These are phyloP conservation scores for Xylaria intraflava DNA, from an alignment of 495 filamentous ascomycete species.

Conservation along the genomic window DNA sequence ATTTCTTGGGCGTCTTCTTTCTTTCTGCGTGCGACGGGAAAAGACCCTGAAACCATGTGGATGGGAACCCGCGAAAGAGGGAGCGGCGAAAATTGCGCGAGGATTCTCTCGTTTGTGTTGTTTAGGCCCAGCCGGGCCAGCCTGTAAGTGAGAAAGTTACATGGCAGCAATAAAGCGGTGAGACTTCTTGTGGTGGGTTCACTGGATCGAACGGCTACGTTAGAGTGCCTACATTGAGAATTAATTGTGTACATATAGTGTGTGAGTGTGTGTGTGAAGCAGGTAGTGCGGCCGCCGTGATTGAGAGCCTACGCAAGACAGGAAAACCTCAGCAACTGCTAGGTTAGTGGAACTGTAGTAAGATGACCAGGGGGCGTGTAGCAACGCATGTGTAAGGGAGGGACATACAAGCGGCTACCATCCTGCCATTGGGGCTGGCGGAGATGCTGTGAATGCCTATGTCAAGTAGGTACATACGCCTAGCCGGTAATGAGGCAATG, in stretches of 20 bases:
- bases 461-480: no score
- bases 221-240: conserved; percentile 1
- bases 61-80: conserved; percentile 4
- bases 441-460: background rate
- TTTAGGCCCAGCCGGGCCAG: no score
- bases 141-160: background rate
- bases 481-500: no score
- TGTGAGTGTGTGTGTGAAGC: background rate
- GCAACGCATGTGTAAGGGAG: background rate
- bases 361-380: conserved; percentile 2
- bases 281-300: background rate
- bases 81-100: conserved; percentile 3
- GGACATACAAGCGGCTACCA: background rate
- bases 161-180: conserved; percentile 3
- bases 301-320: background rate
- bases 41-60: conserved; percentile 7
- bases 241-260: background rate
- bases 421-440: background rate
- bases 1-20: background rate
- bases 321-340: background rate
- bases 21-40: background rate
- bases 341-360: conserved; percentile 1
- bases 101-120: background rate
- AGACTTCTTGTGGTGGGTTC: conserved; percentile 5
- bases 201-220: conserved; percentile 1